phyloP scores from a whole-genome alignment of 306 rosid genomes.

The Arachis hypogaea region DNA sequence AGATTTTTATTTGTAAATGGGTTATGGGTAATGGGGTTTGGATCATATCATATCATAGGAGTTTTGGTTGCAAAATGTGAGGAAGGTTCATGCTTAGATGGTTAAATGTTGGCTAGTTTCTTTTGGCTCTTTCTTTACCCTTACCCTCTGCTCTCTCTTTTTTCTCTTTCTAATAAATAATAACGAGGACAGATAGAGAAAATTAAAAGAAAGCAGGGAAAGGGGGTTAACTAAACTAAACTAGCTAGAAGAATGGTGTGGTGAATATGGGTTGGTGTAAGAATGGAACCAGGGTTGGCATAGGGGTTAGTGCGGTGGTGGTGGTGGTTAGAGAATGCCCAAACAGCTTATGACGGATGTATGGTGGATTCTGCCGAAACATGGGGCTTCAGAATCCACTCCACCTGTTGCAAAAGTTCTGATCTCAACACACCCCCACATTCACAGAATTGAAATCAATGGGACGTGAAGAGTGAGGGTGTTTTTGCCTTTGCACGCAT shows the following conservation, averaged over 20 bases:
- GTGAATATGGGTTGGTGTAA: conserved; percentile 45
- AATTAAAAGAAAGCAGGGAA: too few species aligned
- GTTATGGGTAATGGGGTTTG: conserved; percentile 42
- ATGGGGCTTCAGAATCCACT: conserved; percentile 20
- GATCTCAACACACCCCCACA: conserved; percentile 18
- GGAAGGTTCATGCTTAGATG: conserved; percentile 47
- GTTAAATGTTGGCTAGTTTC: not conserved
- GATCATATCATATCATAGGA: conserved; percentile 11
- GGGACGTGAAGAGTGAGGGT: conserved; percentile 13
- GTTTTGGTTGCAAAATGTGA: conserved; percentile 56
- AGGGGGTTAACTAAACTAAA: too few species aligned
- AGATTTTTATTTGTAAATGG: conserved; percentile 48
- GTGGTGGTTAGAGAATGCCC: conserved; percentile 63
- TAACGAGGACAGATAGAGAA: conserved; percentile 6
- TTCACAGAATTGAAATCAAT: conserved; percentile 60
- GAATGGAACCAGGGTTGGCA: conserved; percentile 36
- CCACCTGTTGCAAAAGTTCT: conserved; percentile 89
- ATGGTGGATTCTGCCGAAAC: conserved; percentile 44
- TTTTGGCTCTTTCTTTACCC: conserved; percentile 31
- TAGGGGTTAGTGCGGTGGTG: conserved; percentile 42
- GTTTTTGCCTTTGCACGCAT: conserved; percentile 39
- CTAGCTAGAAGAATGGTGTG: not conserved
- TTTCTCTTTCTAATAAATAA: not conserved
- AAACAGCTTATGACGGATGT: conserved; percentile 66
- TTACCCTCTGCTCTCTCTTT: too few species aligned